A percentile compares a stretch with the other conserved stretches of the same genome.
These are phyloP conservation scores for Syzygium jambos DNA, from an alignment of 345 rosid species.

Conservation along the genomic window DNA sequence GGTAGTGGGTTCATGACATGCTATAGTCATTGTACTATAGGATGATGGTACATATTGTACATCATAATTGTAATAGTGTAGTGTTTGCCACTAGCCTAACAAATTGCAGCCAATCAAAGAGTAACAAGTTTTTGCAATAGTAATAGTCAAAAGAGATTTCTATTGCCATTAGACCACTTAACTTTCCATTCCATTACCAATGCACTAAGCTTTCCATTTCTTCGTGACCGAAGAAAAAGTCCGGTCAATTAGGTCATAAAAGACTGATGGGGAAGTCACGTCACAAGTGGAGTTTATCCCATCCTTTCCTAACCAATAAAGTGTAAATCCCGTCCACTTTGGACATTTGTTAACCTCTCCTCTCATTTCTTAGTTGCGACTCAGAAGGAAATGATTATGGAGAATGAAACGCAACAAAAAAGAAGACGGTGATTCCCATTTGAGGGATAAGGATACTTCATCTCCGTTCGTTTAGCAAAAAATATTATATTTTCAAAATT, in stretches of 20 bases:
- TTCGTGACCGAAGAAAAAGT: background rate
- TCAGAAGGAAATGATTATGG: background rate
- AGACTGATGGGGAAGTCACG: background rate
- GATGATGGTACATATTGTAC: background rate
- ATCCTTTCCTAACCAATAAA: background rate
- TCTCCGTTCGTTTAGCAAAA: no score
- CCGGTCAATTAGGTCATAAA: background rate
- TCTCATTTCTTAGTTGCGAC: background rate
- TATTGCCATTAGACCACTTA: background rate
- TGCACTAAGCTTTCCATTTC: background rate
- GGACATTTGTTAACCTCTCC: background rate
- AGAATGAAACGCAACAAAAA: background rate
- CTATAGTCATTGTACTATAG: background rate
- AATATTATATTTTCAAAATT: no score
- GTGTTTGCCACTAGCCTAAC: background rate
- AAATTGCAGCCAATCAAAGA: background rate
- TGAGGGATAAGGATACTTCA: background rate
- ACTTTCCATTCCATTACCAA: background rate
- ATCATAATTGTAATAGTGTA: background rate
- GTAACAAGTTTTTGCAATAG: background rate
- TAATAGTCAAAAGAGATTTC: background rate
- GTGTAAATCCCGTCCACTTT: background rate
- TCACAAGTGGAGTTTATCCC: background rate
- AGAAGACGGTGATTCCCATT: background rate
- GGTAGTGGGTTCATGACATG: background rate